phyloP scores from a whole-genome alignment of 345 rosid genomes.

The Lepidium didymum region DNA sequence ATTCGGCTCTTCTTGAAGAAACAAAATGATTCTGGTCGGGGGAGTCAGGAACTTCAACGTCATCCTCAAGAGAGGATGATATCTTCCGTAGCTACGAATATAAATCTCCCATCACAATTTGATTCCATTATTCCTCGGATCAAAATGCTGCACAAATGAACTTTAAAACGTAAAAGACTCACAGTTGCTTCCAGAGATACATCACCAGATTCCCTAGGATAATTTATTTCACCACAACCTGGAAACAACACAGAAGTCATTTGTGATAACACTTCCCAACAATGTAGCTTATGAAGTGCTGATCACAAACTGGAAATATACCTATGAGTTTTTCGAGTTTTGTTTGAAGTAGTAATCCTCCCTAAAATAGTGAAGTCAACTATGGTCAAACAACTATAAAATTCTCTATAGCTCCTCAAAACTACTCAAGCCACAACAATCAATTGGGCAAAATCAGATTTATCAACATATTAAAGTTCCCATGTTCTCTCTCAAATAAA shows the following conservation, averaged over 20 bases:
- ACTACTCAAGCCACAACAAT: background rate
- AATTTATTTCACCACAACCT: slow-evolving; percentile 29
- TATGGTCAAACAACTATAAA: background rate
- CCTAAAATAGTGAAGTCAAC: slow-evolving; percentile 36
- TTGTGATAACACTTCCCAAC: background rate
- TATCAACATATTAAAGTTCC: background rate
- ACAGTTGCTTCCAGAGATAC: slow-evolving; percentile 32
- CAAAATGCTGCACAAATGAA: background rate
- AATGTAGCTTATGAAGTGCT: background rate
- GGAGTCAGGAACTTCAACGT: slow-evolving; percentile 53
- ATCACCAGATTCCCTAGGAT: slow-evolving; percentile 8
- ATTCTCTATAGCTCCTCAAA: background rate
- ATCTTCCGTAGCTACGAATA: slow-evolving; percentile 24
- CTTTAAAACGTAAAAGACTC: slow-evolving; percentile 1
- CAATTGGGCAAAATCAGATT: background rate
- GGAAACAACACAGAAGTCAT: slow-evolving; percentile 3
- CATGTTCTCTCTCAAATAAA: background rate
- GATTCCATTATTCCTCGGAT: background rate
- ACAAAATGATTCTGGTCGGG: slow-evolving; percentile 29
- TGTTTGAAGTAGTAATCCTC: slow-evolving; percentile 51
- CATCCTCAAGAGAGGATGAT: slow-evolving; percentile 35
- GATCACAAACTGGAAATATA: slow-evolving; percentile 8
- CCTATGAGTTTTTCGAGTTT: slow-evolving; percentile 63
- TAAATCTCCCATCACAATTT: slow-evolving; percentile 11
- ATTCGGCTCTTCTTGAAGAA: slow-evolving; percentile 23